These are phyloP conservation scores for Penicillium paradoxum DNA, from an alignment of 495 filamentous ascomycete genomes.

Conservation along the genomic window DNA sequence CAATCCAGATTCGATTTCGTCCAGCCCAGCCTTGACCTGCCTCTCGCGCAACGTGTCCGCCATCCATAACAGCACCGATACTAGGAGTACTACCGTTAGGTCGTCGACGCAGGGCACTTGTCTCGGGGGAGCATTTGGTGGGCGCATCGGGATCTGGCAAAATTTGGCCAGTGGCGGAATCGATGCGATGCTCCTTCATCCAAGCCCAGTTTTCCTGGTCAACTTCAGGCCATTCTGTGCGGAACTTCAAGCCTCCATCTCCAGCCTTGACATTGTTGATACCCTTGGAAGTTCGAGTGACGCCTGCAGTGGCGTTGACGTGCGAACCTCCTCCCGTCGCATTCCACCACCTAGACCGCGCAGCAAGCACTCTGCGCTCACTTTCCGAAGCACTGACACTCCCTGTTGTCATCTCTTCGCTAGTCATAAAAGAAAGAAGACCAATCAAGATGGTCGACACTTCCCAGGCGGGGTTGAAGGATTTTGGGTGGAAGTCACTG, in stretches of 20 bases:
- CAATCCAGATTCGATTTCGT: conserved; percentile 69
- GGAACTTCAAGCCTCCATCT: conserved; percentile 88
- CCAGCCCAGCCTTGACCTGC: conserved; percentile 76
- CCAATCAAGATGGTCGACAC: conserved; percentile 95
- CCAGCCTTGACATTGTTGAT: conserved; percentile 72
- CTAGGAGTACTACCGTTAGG: conserved; percentile 63
- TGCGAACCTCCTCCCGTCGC: conserved; percentile 88
- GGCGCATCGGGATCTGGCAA: conserved; percentile 39
- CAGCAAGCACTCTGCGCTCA: conserved; percentile 74
- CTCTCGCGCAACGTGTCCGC: conserved; percentile 65
- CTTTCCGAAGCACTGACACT: conserved; percentile 72
- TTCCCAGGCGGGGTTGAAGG: conserved; percentile 99
- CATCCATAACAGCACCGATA: conserved; percentile 73
- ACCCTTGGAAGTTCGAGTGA: conserved; percentile 45
- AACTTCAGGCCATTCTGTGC: conserved; percentile 81
- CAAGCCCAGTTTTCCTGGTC: conserved; percentile 91
- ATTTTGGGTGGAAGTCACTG: conserved; percentile 93
- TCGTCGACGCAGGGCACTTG: conserved; percentile 61
- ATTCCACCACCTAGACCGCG: conserved; percentile 91
- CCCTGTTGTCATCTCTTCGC: conserved; percentile 97
- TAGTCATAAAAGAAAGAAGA: conserved; percentile 94
- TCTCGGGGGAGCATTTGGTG: conserved; percentile 54
- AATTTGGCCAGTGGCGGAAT: conserved; percentile 68
- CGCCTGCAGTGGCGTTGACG: conserved; percentile 42
- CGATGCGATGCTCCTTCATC: conserved; percentile 79